Conservation (phyloP, 768 basidiomycete species). For the Rhizopogon salebrosus region DNA sequence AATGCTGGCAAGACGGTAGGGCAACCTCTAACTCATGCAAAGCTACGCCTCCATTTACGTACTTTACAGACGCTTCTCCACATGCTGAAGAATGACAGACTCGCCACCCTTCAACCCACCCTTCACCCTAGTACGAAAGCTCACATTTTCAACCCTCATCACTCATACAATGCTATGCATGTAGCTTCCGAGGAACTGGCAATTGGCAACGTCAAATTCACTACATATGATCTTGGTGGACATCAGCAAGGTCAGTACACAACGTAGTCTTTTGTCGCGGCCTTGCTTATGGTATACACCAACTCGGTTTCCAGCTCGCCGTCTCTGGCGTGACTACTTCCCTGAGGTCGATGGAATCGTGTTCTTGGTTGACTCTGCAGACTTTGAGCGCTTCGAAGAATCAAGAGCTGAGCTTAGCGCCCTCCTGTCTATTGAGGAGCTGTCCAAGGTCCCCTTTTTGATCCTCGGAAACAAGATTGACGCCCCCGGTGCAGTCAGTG, state of each 20-base stretch:
- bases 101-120: conserved; percentile 96
- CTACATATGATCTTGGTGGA: conserved; percentile 96
- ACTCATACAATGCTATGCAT: conserved; percentile 7
- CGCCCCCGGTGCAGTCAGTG: conserved; percentile 94
- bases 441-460: conserved; percentile 95
- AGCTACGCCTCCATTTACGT: conserved; percentile 3
- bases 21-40: conserved; percentile 18
- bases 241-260: conserved; percentile 80
- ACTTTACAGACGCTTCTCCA: conserved; percentile 79
- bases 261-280: not conserved
- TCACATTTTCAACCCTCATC: not conserved
- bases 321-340: conserved; percentile 99
- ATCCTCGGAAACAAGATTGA: conserved; percentile 99
- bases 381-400: conserved; percentile 94
- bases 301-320: conserved; percentile 56
- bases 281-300: not conserved
- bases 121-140: conserved; percentile 87
- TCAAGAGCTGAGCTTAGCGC: conserved; percentile 97
- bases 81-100: conserved; percentile 99
- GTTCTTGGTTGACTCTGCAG: conserved; percentile 96
- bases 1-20: conserved; percentile 97
- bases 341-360: conserved; percentile 98
- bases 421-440: conserved; percentile 91
- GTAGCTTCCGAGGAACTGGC: conserved; percentile 97
- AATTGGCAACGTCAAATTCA: conserved; percentile 98